phyloP scores from a whole-genome alignment of 2,329 filamentous ascomycete species.

The Xylogone sp. region DNA sequence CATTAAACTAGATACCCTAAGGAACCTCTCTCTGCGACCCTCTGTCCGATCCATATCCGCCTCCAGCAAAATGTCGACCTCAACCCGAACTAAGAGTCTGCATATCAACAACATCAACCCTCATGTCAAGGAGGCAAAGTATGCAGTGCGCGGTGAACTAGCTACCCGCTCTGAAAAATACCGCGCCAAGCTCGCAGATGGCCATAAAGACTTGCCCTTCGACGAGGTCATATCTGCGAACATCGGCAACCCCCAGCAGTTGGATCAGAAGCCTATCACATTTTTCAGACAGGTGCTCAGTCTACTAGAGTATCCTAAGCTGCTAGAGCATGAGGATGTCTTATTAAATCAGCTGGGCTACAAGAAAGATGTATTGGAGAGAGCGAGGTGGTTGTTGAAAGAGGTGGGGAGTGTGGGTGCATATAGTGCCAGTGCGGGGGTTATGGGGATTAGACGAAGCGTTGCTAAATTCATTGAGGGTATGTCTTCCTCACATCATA shows the following conservation, averaged over 20 bases:
- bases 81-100: slow-evolving; percentile 47
- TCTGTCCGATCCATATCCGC: too few species aligned
- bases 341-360: slow-evolving; percentile 75
- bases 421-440: slow-evolving; percentile 92
- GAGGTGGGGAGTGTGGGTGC: slow-evolving; percentile 89
- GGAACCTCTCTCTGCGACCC: too few species aligned
- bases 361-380: slow-evolving; percentile 81
- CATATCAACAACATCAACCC: slow-evolving; percentile 89
- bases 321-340: slow-evolving; percentile 81
- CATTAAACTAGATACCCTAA: too few species aligned
- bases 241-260: slow-evolving; percentile 97
- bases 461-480: slow-evolving; percentile 90
- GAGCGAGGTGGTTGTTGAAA: slow-evolving; percentile 75
- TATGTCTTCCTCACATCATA: slow-evolving; percentile 37
- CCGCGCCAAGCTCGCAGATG: slow-evolving; percentile 66
- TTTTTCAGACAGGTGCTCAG: slow-evolving; percentile 98
- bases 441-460: slow-evolving; percentile 79
- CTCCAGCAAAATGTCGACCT: slow-evolving; percentile 28
- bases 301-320: slow-evolving; percentile 81
- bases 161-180: slow-evolving; percentile 92
- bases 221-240: slow-evolving; percentile 92
- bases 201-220: slow-evolving; percentile 65
- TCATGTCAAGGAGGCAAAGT: slow-evolving; percentile 81
- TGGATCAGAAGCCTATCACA: slow-evolving; percentile 98
- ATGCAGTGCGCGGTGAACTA: slow-evolving; percentile 94